phyloP scores from a whole-genome alignment of 106 monocot species.

The Allium cepa region DNA sequence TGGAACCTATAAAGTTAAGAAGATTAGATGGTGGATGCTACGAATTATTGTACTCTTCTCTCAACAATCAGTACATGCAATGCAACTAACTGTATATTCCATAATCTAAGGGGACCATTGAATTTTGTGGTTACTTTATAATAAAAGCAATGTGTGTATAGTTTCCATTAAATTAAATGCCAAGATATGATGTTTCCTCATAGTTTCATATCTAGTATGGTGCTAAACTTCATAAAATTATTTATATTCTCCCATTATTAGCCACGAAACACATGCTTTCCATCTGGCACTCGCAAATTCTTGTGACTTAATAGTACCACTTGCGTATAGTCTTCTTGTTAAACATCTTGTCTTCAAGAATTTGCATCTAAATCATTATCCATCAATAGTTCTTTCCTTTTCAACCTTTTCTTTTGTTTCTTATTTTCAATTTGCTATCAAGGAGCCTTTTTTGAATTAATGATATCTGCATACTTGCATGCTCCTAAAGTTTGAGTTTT shows the following conservation, averaged over 20 bases:
- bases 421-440: background rate
- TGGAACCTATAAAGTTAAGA: conserved; percentile 5
- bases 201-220: conserved; percentile 6
- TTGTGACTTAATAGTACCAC: background rate
- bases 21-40: conserved; percentile 1
- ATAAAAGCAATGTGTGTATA: background rate
- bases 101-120: conserved; percentile 1
- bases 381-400: background rate
- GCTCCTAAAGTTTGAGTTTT: background rate
- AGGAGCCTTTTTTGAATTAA: background rate
- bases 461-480: background rate
- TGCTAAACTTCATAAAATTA: background rate
- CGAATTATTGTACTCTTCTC: conserved; percentile 10
- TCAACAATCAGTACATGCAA: background rate
- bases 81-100: background rate
- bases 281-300: conserved; percentile 16
- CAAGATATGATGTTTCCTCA: conserved; percentile 1
- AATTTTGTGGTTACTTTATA: background rate
- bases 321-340: conserved; percentile 12
- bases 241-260: conserved; percentile 14
- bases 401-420: background rate
- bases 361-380: conserved; percentile 6
- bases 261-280: conserved; percentile 17
- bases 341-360: conserved; percentile 2
- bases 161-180: conserved; percentile 9